phyloP scores from a whole-genome alignment of 148 eudicot genomes.

The Salicornia ramosissima region DNA sequence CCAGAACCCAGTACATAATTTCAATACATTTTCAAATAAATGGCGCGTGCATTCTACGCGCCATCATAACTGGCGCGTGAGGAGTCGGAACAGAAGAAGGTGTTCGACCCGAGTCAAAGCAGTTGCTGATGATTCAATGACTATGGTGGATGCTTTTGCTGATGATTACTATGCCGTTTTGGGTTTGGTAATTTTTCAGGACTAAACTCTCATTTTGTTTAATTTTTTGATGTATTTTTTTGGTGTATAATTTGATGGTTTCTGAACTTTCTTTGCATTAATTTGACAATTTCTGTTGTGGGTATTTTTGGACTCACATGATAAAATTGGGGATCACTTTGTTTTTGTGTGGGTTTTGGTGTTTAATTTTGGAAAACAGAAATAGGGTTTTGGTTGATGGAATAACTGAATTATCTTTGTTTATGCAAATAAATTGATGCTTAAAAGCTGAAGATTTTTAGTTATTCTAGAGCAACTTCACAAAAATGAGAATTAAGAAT shows the following conservation, averaged over 20 bases:
- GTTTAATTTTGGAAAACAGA: no score
- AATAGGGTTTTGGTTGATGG: no score
- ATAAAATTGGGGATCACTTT: no score
- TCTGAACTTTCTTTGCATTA: no score
- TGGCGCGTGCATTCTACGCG: conserved; percentile 36
- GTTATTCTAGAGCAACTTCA: no score
- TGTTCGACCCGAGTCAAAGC: conserved; percentile 36
- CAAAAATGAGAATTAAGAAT: neutral
- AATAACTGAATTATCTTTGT: neutral
- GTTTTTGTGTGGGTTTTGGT: no score
- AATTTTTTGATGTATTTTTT: neutral
- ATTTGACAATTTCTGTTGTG: no score
- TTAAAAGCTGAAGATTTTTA: neutral
- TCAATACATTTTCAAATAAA: conserved; percentile 27
- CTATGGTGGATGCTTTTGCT: conserved; percentile 38
- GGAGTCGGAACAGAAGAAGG: conserved; percentile 28
- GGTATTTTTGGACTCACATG: no score
- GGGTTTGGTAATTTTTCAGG: conserved; percentile 60
- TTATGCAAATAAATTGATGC: neutral
- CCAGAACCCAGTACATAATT: conserved; percentile 45
- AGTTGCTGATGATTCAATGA: conserved; percentile 35
- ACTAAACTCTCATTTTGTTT: neutral
- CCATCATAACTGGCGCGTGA: conserved; percentile 28
- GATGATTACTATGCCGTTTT: conserved; percentile 91
- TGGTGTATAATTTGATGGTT: neutral